phyloP scores from a whole-genome alignment of 495 filamentous ascomycete species.

The Penicillium coffeae region DNA sequence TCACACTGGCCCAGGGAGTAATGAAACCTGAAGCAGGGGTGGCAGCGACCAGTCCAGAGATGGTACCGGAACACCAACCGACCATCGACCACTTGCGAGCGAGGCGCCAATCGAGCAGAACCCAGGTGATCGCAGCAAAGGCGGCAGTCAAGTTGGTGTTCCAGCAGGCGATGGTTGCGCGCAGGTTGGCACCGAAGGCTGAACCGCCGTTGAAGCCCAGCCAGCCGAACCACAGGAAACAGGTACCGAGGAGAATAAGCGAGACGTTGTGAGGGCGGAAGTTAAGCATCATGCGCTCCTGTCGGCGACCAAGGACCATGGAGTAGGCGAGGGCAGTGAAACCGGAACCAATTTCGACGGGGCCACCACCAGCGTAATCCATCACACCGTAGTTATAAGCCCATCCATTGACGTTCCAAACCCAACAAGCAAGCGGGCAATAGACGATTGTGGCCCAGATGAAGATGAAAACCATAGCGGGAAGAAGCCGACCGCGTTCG shows the following conservation, averaged over 20 bases:
- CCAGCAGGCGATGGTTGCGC: conserved; percentile 95
- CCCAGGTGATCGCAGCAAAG: conserved; percentile 85
- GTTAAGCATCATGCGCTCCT: conserved; percentile 99
- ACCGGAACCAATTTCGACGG: conserved; percentile 96
- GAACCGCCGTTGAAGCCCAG: conserved; percentile 98
- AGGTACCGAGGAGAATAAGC: conserved; percentile 89
- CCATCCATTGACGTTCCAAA: conserved; percentile 94
- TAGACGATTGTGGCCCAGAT: conserved; percentile 97
- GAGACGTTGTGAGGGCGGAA: conserved; percentile 97
- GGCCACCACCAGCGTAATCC: conserved; percentile 95
- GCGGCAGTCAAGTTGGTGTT: conserved; percentile 91
- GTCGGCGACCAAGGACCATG: conserved; percentile 88
- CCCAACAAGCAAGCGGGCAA: conserved; percentile 94
- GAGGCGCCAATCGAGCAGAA: conserved; percentile 87
- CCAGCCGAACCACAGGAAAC: conserved; percentile 98
- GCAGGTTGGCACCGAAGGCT: conserved; percentile 92
- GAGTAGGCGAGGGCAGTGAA: conserved; percentile 92
- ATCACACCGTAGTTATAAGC: conserved; percentile 86
- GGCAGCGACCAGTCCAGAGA: conserved; percentile 84
- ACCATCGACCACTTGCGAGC: conserved; percentile 99
- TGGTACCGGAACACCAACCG: conserved; percentile 94
- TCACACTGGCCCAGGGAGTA: conserved; percentile 82
- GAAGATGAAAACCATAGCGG: conserved; percentile 93
- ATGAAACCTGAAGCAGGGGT: conserved; percentile 88
- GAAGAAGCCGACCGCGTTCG: conserved; percentile 88